Evolutionary conservation across 768 basidiomycete species (phyloP).

Genomic region (Auricularia heimuer): DNA sequence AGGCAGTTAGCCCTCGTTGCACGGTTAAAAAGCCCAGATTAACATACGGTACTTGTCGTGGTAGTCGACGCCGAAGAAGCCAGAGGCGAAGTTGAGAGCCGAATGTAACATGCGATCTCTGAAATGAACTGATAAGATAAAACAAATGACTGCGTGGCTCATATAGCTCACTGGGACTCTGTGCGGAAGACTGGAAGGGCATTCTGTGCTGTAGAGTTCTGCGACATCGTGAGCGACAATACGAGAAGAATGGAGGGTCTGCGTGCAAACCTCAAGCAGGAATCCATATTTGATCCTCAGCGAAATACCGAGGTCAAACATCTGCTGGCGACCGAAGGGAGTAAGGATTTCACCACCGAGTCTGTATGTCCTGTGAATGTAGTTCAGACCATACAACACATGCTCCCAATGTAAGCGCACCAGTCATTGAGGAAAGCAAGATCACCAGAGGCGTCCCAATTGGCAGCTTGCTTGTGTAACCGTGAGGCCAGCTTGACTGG

Average conservation of each 20-base stretch:
- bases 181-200: constrained; percentile 43
- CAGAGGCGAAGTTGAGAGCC: constrained; percentile 42
- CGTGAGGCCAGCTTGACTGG: constrained; percentile 8
- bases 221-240: background rate
- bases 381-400: background rate
- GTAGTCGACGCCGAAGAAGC: constrained; percentile 40
- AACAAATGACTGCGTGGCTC: background rate
- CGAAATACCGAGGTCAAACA: constrained; percentile 31
- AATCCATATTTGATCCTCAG: constrained; percentile 57
- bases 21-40: background rate
- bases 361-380: constrained; percentile 62
- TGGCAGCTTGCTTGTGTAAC: constrained; percentile 1
- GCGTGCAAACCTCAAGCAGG: constrained; percentile 42
- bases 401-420: constrained; percentile 27
- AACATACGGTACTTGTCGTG: constrained; percentile 30
- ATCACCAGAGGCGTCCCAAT: constrained; percentile 17
- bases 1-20: background rate
- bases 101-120: constrained; percentile 44
- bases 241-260: background rate
- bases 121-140: background rate
- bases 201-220: constrained; percentile 30
- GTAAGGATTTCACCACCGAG: constrained; percentile 65
- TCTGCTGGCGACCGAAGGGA: constrained; percentile 29
- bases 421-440: constrained; percentile 31
- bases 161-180: constrained; percentile 32